Percentiles rank a stretch among this genome's conserved stretches.
These are phyloP conservation scores for Yamadazyma mexicana DNA, from an alignment of 1,139 yeast species.

Conservation along the genomic window DNA sequence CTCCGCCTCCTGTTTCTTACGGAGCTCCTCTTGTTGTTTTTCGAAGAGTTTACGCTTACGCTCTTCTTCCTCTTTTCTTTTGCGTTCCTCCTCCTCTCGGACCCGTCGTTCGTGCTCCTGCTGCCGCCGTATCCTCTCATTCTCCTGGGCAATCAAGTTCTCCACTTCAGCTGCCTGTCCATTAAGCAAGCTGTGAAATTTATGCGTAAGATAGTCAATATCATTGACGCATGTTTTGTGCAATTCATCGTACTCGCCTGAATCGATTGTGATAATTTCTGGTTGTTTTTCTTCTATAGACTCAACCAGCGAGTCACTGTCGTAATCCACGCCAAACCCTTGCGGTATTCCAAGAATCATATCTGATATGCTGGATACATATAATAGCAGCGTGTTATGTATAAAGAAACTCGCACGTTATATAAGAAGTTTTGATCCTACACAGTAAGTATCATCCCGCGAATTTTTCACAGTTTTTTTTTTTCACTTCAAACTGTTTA, in stretches of 20 bases:
- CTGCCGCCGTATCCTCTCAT: slow-evolving; percentile 10
- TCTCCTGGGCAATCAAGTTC: slow-evolving; percentile 18
- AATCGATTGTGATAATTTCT: slow-evolving; percentile 4
- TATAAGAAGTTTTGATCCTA: slow-evolving; percentile 6
- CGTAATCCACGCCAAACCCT: slow-evolving; percentile 22
- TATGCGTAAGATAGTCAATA: slow-evolving; percentile 9
- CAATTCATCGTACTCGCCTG: slow-evolving; percentile 4
- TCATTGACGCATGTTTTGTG: slow-evolving; percentile 6
- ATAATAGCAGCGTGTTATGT: no score
- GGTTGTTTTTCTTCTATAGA: background rate
- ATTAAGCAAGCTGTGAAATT: slow-evolving; percentile 8
- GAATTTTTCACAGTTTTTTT: slow-evolving; percentile 8
- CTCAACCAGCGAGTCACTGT: slow-evolving; percentile 5
- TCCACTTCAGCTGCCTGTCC: slow-evolving; percentile 21
- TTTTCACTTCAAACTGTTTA: background rate
- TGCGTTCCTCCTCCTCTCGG: slow-evolving; percentile 14
- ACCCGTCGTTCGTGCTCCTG: slow-evolving; percentile 16
- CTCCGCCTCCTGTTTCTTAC: slow-evolving; percentile 12
- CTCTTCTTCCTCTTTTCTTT: slow-evolving; percentile 6
- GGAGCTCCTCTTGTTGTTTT: slow-evolving; percentile 11
- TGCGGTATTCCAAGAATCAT: slow-evolving; percentile 32
- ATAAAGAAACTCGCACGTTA: no score
- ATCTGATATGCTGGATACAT: background rate
- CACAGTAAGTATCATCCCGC: slow-evolving; percentile 10
- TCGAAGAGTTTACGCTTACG: slow-evolving; percentile 9